phyloP scores from a whole-genome alignment of 208 protist genomes.

The Acanthamoeba lenticulata region DNA sequence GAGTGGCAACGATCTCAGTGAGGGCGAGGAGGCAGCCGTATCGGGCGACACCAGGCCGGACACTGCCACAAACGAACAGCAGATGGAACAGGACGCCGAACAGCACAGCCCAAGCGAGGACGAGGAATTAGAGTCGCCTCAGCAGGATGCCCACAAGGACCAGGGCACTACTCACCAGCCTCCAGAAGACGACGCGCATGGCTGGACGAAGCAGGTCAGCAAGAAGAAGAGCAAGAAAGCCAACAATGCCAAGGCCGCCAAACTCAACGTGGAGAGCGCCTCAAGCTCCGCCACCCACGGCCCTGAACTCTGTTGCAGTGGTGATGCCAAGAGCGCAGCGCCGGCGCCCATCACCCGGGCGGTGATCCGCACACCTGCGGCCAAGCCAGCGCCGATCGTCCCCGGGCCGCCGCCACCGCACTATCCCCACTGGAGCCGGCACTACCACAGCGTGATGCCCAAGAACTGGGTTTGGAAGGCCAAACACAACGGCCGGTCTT shows the following conservation, averaged over 20 bases:
- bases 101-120: neutral
- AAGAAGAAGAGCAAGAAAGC: neutral
- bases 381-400: neutral
- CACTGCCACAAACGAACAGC: neutral
- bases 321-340: too few relatives aligned
- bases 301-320: too few relatives aligned
- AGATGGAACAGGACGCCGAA: neutral
- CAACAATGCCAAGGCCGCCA: neutral
- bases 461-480: slow-evolving; percentile 22
- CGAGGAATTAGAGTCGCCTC: neutral
- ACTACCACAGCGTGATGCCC: neutral
- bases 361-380: neutral
- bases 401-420: neutral
- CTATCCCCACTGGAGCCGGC: neutral
- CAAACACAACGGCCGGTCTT: neutral
- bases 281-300: neutral
- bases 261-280: neutral
- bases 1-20: neutral
- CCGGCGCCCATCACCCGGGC: neutral
- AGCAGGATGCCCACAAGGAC: neutral
- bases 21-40: neutral
- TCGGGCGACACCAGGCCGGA: neutral
- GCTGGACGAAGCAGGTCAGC: neutral
- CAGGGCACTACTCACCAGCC: neutral
- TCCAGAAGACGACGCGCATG: neutral